Evolutionary conservation across 495 filamentous ascomycete genomes (phyloP).

Genomic region (Aspergillus steynii): DNA sequence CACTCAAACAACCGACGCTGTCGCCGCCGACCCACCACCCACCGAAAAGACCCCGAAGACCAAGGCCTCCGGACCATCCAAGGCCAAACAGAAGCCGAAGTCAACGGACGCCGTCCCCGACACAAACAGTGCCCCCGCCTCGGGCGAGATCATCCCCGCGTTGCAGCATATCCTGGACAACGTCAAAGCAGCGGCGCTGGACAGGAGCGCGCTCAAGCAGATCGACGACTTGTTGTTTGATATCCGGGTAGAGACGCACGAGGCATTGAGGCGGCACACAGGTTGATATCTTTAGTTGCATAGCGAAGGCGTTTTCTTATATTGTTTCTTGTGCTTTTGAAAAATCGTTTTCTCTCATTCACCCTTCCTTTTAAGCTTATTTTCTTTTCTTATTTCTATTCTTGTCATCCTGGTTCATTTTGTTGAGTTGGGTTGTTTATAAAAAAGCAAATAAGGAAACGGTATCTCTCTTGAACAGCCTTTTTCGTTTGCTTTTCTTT

Average conservation of each 20-base stretch:
- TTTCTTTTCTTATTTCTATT: background rate
- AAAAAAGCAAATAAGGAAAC: background rate
- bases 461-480: background rate
- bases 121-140: conserved; percentile 8
- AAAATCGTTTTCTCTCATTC: background rate
- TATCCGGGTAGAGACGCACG: conserved; percentile 62
- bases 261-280: conserved; percentile 53
- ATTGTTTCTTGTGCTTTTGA: conserved; percentile 13
- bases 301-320: conserved; percentile 45
- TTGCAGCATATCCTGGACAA: conserved; percentile 52
- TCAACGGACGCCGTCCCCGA: background rate
- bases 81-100: conserved; percentile 4
- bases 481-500: conserved; percentile 1
- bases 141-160: conserved; percentile 44
- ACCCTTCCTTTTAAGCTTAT: background rate
- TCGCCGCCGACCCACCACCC: conserved; percentile 12
- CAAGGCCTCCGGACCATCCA: conserved; percentile 14
- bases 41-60: background rate
- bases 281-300: conserved; percentile 30
- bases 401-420: background rate
- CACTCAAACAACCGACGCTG: conserved; percentile 20
- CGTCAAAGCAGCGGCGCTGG: conserved; percentile 51
- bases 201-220: conserved; percentile 52
- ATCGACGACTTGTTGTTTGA: conserved; percentile 70
- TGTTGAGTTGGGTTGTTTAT: background rate